Evolutionary conservation across 768 basidiomycete species (phyloP), one percentile per base, ranked within the genome.

Genomic region (Podaxis sp.): DNA sequence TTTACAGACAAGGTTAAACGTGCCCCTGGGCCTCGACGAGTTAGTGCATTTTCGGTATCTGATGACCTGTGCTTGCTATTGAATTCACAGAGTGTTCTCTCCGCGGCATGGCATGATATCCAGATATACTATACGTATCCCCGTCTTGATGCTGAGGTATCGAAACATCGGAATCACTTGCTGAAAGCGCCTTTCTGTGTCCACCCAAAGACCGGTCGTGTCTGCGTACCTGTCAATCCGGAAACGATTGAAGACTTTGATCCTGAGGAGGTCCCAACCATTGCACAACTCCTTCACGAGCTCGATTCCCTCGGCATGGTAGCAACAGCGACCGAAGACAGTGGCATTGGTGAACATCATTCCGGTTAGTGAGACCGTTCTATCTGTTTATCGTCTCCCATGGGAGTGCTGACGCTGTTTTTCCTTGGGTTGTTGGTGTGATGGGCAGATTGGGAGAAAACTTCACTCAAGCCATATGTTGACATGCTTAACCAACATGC

Each of bases 141-240:
- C 1, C 87, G 97, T 11, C 83, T 99, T 57, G 97, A 99, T 72
- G 91, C 91, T 13, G 97, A 99, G 72, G 97, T 99, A 28, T 95
- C 95, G 2, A 96, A 98, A 69, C 93, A 95, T 69, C 84, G 95
- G 53, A 98, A 99, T 76, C 97, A 99, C 78, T 81, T 99, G 76
- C 83, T 99, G 57, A 99, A 99, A 74, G 90, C 93, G 21, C 97
- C 97, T 0, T 99, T 99, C 74, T 97, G 95, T 70, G 79, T 98
- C 0, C 97, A 99, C 73, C 97, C 97, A 0, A 92, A 92, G 64
- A 99, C 97, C 1, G 97, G 96, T 1, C 85, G 94, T 32, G 86
- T 99, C 7, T 99, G 96, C 70, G 92, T 99, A 2, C 97, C 96
- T 1, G 79, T 98, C 16, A 90, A 96, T 68, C 89, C 94, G 3